Percentiles rank a stretch among this genome's conserved stretches.
These are phyloP conservation scores for Epichloe bromicola DNA, from an alignment of 2,329 filamentous ascomycete genomes.

Conservation along the genomic window DNA sequence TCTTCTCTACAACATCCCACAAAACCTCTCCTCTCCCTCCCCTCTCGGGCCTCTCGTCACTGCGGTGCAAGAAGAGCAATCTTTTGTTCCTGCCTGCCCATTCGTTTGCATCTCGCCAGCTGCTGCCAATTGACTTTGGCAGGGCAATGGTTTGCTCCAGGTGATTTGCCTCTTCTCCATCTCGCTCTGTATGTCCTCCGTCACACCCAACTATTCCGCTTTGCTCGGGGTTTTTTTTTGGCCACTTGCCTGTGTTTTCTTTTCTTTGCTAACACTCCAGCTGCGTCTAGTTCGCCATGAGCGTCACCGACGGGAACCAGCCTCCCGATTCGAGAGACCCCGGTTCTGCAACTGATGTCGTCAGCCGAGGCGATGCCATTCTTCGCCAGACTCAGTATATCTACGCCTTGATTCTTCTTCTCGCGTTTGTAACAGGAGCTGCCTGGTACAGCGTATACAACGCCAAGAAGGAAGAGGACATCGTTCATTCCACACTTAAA, in stretches of 20 bases:
- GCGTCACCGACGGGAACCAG: slow-evolving; percentile 20
- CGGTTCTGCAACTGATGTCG: slow-evolving; percentile 12
- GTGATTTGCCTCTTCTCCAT: slow-evolving; percentile 16
- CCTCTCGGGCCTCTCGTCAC: not conserved
- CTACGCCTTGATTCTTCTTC: slow-evolving; percentile 39
- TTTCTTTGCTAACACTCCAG: not conserved
- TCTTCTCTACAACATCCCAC: slow-evolving; percentile 1
- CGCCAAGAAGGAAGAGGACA: slow-evolving; percentile 35
- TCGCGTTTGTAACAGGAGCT: slow-evolving; percentile 36
- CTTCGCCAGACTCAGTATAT: slow-evolving; percentile 35
- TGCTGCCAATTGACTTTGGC: slow-evolving; percentile 22
- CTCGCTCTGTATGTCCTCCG: slow-evolving; percentile 11
- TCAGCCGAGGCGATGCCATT: slow-evolving; percentile 26
- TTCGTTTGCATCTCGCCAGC: slow-evolving; percentile 5
- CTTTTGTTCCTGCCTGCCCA: slow-evolving; percentile 1
- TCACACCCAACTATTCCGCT: not conserved
- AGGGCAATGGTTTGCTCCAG: slow-evolving; percentile 26
- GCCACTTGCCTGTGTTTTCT: not conserved
- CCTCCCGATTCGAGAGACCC: slow-evolving; percentile 12
- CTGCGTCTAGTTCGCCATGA: slow-evolving; percentile 21
- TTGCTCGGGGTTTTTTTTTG: too few relatives aligned
- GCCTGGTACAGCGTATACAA: slow-evolving; percentile 40
- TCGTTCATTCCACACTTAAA: slow-evolving; percentile 35
- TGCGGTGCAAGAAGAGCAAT: not conserved
- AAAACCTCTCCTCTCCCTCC: not conserved